phyloP scores from a whole-genome alignment of 1,284 basidiomycete genomes.

The Pyrrhoderma noxium region DNA sequence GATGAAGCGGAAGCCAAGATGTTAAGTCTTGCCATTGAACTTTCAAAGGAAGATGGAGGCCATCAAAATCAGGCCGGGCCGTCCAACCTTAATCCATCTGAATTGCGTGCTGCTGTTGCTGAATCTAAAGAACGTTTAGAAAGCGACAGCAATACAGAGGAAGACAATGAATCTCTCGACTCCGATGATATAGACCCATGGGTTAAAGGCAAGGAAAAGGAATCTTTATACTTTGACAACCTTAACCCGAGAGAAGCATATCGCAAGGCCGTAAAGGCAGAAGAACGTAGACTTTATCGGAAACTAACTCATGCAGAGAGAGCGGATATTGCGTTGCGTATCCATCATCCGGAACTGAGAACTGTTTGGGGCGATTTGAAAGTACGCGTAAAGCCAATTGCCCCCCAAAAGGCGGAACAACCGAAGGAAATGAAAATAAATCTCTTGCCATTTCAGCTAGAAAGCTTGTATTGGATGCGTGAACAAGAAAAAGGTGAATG shows the following conservation, averaged over 20 bases:
- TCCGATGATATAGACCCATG: conserved; percentile 24
- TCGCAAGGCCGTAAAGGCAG: conserved; percentile 27
- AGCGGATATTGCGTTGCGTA: conserved; percentile 55
- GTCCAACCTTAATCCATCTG: conserved; percentile 33
- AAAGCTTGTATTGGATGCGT: conserved; percentile 94
- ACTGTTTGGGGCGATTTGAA: conserved; percentile 88
- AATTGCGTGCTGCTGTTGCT: conserved; percentile 44
- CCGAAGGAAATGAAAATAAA: conserved; percentile 73
- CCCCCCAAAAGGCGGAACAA: conserved; percentile 70
- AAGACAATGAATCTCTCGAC: conserved; percentile 15
- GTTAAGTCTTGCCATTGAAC: conserved; percentile 47
- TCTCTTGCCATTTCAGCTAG: conserved; percentile 79
- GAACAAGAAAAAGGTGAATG: conserved; percentile 87
- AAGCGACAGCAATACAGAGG: too few relatives aligned
- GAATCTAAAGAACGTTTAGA: too few relatives aligned
- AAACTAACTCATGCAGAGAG: conserved; percentile 74
- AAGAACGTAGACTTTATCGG: conserved; percentile 57
- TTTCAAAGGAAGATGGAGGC: conserved; percentile 42
- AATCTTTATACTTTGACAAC: too few relatives aligned
- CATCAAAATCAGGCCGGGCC: conserved; percentile 32
- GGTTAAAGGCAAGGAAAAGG: conserved; percentile 25
- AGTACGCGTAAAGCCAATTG: conserved; percentile 51
- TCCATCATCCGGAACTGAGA: conserved; percentile 69
- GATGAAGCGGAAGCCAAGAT: conserved; percentile 46
- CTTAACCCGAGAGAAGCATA: too few relatives aligned